Conservation (phyloP, 768 basidiomycete genomes). For the Wakefieldia striispora region DNA sequence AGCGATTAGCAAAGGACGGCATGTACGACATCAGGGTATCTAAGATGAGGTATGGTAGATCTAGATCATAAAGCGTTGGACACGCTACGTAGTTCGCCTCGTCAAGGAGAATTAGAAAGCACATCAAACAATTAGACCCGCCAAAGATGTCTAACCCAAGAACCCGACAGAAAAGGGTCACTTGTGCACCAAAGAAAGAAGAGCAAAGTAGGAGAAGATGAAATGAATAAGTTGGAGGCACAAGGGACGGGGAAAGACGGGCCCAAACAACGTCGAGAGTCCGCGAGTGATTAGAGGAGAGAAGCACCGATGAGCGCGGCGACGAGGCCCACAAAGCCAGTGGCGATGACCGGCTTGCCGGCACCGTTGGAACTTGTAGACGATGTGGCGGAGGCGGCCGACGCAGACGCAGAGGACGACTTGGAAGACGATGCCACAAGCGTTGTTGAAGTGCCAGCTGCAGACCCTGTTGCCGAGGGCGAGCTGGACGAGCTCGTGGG, state of each 20-base stretch:
- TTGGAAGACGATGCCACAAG: neutral
- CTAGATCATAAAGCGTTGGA: neutral
- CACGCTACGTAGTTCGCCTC: neutral
- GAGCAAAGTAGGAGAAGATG: neutral
- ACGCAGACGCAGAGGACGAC: neutral
- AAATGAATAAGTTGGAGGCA: neutral
- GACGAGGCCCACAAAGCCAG: conserved; percentile 20
- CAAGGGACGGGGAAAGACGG: neutral
- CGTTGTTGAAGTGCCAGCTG: conserved; percentile 4
- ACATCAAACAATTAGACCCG: neutral
- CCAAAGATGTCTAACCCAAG: neutral
- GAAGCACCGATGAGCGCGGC: conserved; percentile 22
- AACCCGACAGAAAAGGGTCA: neutral
- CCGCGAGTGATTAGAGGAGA: conserved; percentile 15
- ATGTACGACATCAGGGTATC: conserved; percentile 1
- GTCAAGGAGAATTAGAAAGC: conserved; percentile 4
- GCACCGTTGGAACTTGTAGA: conserved; percentile 9
- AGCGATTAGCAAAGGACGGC: neutral
- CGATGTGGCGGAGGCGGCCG: neutral
- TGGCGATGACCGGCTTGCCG: conserved; percentile 23
- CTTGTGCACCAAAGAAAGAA: neutral
- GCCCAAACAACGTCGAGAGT: too few species aligned
- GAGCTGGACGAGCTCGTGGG: conserved; percentile 28
- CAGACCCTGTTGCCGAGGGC: conserved; percentile 10
- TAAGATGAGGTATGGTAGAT: neutral